phyloP scores from a whole-genome alignment of 1,284 basidiomycete genomes.

The Puccinia hordei region DNA sequence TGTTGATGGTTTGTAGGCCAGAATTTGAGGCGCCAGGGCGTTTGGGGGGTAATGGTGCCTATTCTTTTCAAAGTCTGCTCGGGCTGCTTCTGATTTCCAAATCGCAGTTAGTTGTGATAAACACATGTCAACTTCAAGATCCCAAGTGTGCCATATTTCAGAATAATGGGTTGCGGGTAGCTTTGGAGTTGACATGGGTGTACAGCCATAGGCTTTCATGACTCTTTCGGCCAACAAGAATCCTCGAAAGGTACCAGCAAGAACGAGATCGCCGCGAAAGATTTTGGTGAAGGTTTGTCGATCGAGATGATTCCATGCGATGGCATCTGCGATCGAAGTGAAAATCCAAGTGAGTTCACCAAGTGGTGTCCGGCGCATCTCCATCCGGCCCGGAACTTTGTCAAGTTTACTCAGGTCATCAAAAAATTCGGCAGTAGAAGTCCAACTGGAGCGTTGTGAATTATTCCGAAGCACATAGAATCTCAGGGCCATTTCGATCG shows the following conservation, averaged over 20 bases:
- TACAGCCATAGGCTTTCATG: conserved; percentile 50
- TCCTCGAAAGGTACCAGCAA: conserved; percentile 45
- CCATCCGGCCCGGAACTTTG: conserved; percentile 43
- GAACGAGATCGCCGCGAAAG: conserved; percentile 48
- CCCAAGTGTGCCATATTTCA: conserved; percentile 50
- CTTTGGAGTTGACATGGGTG: conserved; percentile 47
- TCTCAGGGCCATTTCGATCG: conserved; percentile 48
- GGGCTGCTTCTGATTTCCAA: conserved; percentile 40
- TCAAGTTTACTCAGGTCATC: conserved; percentile 40
- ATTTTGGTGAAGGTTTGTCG: conserved; percentile 44
- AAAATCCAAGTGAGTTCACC: conserved; percentile 51
- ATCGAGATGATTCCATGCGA: conserved; percentile 51
- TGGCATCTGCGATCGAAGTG: conserved; percentile 50
- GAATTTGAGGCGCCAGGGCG: conserved; percentile 29
- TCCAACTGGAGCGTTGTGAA: conserved; percentile 23
- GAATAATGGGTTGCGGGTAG: conserved; percentile 45
- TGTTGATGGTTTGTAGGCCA: conserved; percentile 41
- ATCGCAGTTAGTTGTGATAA: conserved; percentile 42
- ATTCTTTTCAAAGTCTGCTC: conserved; percentile 27
- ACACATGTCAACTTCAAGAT: conserved; percentile 51
- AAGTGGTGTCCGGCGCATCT: conserved; percentile 49
- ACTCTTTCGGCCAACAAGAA: conserved; percentile 48
- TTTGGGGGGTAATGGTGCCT: conserved; percentile 30
- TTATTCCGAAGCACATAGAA: conserved; percentile 48
- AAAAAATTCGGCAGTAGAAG: conserved; percentile 46